Percentiles rank a stretch among this genome's conserved stretches.
These are phyloP conservation scores for Pelargonium fulgidum DNA, from an alignment of 441 rosid genomes.

Conservation along the genomic window DNA sequence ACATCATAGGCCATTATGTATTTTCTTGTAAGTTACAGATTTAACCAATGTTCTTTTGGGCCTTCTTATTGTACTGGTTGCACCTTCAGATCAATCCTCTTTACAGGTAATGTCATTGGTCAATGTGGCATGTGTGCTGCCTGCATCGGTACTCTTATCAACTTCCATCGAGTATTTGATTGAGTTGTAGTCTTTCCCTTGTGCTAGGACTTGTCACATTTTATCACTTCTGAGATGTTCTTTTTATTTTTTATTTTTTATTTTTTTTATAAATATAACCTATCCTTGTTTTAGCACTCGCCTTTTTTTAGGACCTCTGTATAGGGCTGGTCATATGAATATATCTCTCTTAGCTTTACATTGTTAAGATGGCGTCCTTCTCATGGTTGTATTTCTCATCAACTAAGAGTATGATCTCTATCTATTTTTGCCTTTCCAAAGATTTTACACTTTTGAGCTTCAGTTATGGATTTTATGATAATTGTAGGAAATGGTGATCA, in stretches of 20 bases:
- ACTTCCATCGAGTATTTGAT: background rate
- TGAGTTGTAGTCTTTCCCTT: too few species aligned
- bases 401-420: background rate
- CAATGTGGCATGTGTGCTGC: background rate
- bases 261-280: too few species aligned
- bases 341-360: too few species aligned
- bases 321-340: too few species aligned
- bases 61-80: background rate
- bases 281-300: too few species aligned
- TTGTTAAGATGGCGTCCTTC: too few species aligned
- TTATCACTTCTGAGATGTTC: too few species aligned
- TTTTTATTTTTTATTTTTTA: too few species aligned
- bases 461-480: conserved; percentile 3
- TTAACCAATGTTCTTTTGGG: background rate
- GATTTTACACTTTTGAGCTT: background rate
- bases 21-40: background rate
- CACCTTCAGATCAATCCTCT: background rate
- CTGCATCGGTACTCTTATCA: background rate
- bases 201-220: too few species aligned
- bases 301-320: too few species aligned
- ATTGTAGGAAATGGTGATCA: conserved; percentile 42
- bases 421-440: background rate
- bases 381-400: too few species aligned
- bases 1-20: background rate
- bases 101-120: background rate